Evolutionary conservation across 1,139 yeast species (phyloP), one percentile per base, ranked within the genome.

Genomic region (Debaryomyces sp.): DNA sequence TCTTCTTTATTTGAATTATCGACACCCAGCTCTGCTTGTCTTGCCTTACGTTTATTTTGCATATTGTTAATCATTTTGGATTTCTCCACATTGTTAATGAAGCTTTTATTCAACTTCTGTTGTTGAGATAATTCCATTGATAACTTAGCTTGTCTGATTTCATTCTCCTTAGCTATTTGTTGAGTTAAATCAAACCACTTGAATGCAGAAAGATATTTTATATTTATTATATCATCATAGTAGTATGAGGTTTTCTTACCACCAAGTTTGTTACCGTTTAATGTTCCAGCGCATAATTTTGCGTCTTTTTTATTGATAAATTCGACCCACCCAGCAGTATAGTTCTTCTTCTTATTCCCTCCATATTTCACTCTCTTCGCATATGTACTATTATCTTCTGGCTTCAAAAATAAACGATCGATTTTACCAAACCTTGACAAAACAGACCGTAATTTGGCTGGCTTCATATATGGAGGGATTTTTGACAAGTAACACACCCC

Each of bases 321-420:
- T 68, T 94, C 99, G 6, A 89, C 95, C 99, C 99, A 94, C 6
- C 99, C 99, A 73, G 95, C 99, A 15, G 88, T 89, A 63, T 81
- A 95, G 67, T 81, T 87, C 62, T 80, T 80, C 70, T 92, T 92
- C 68, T 90, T 91, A 67, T 94, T 95, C n/a, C 99, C 99, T 13
- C 98, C 98, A 54, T 83, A 81, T 58, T 87, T 88, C 15, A 89
- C 84, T 60, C 99, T 75, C 48, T 80, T 78, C 44, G 81, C 82
- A 58, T 90, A 78, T 9, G 76, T 75, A 24, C 80, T 73, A 8
- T 84, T 78, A 55, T 87, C 90, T 67, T 94, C 99, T 7, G 96
- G 96, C 55, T 90, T 88, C 54, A 95, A 71, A 63, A 88, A 95
- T 12, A 94, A 72, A 54, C 99, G 77, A 56, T 90, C 96, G 8